Conservation (phyloP, 108 stramenopile species). For the Nannochloropsis granulata region DNA sequence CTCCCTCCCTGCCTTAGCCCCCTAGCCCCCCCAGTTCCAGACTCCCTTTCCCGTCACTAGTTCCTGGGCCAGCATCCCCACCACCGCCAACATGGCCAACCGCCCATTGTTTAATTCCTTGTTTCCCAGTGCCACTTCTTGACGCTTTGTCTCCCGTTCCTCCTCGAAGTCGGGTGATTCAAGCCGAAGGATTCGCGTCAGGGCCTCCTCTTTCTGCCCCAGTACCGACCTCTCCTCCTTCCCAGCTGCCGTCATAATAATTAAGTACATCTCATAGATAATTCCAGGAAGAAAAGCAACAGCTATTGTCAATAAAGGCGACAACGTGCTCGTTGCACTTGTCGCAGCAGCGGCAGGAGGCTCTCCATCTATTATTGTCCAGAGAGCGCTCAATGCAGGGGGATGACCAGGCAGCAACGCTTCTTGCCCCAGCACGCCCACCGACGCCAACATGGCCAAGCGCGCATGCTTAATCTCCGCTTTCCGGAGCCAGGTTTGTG, state of each 20-base stretch:
- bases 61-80: background rate
- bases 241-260: background rate
- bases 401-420: background rate
- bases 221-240: background rate
- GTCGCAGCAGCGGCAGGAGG: too few relatives aligned
- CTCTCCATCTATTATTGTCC: too few relatives aligned
- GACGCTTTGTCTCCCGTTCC: background rate
- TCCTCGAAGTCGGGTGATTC: background rate
- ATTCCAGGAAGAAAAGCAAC: background rate
- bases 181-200: background rate
- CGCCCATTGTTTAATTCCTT: background rate
- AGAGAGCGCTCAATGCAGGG: background rate
- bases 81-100: background rate
- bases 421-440: constrained; percentile 35
- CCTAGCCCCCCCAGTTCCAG: too few relatives aligned
- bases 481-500: constrained; percentile 32
- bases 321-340: background rate
- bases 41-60: background rate
- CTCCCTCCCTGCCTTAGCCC: too few relatives aligned
- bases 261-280: background rate
- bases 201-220: background rate
- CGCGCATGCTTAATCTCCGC: constrained; percentile 55
- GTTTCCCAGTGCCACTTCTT: background rate
- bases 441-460: constrained; percentile 47
- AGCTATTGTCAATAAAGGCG: background rate